These are phyloP conservation scores for Beauveria brongniartii DNA, from an alignment of 2,329 filamentous ascomycete species.

Conservation along the genomic window DNA sequence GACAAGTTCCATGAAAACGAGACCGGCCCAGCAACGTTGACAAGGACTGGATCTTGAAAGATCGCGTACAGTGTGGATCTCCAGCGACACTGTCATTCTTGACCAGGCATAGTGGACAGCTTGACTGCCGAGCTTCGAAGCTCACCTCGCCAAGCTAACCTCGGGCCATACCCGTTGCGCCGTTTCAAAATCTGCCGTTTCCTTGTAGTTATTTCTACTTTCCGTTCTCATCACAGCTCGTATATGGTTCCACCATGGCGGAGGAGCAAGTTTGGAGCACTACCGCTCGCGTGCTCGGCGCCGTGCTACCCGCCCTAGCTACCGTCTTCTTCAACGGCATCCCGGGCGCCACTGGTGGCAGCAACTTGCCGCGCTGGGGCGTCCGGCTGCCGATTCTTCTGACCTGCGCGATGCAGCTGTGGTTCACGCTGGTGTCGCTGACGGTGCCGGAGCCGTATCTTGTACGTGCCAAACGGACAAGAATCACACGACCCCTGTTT, in stretches of 20 bases:
- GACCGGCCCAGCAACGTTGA: neutral
- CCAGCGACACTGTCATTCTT: neutral
- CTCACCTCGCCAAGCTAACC: neutral
- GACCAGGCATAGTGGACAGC: neutral
- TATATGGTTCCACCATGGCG: neutral
- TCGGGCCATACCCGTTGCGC: neutral
- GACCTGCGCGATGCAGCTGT: constrained; percentile 16
- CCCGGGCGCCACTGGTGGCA: constrained; percentile 1
- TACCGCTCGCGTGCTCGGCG: neutral
- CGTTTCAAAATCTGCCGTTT: neutral
- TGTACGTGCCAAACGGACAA: constrained; percentile 24
- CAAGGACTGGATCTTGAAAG: neutral
- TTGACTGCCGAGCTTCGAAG: neutral
- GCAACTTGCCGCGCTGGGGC: constrained; percentile 10
- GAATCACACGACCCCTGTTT: neutral
- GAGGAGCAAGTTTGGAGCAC: constrained; percentile 3
- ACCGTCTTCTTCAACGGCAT: constrained; percentile 11
- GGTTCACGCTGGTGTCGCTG: constrained; percentile 30
- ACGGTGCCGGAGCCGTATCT: constrained; percentile 46
- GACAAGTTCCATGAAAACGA: neutral
- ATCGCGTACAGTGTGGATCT: constrained; percentile 8
- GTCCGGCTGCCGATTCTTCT: constrained; percentile 10
- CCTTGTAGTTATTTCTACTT: neutral
- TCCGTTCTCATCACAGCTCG: neutral
- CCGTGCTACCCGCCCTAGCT: constrained; percentile 1